Percentiles rank a stretch among this genome's conserved stretches.
phyloP scores from a whole-genome alignment of 768 basidiomycete species.

The Arthromyces matolae region DNA sequence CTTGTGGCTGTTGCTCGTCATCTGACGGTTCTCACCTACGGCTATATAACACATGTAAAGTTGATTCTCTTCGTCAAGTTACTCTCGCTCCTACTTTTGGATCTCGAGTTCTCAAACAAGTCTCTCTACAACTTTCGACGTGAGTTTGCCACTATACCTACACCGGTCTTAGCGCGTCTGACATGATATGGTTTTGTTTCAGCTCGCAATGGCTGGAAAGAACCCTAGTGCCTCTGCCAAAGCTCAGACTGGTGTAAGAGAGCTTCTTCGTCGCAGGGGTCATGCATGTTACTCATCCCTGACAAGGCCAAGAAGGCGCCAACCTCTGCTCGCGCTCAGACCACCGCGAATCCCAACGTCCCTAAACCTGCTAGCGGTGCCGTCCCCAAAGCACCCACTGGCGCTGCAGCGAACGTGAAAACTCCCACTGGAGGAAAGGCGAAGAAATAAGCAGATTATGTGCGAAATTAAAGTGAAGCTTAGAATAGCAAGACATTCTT shows the following conservation, averaged over 20 bases:
- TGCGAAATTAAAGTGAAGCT: too few species aligned
- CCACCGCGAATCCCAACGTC: not conserved
- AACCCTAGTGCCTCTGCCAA: slow-evolving; percentile 5
- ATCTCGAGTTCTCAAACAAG: not conserved
- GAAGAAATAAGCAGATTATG: slow-evolving; percentile 5
- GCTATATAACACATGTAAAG: slow-evolving; percentile 4
- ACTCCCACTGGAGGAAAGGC: slow-evolving; percentile 8
- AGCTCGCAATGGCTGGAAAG: slow-evolving; percentile 10
- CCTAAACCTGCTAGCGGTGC: slow-evolving; percentile 6
- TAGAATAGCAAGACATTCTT: too few species aligned
- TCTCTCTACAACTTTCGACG: not conserved
- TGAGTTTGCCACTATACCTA: not conserved
- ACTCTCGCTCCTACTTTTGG: not conserved
- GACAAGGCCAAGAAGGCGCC: slow-evolving; percentile 8
- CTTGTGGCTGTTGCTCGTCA: not conserved
- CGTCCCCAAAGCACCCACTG: slow-evolving; percentile 6
- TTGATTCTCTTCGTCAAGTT: not conserved
- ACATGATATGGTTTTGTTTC: not conserved
- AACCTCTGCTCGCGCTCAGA: slow-evolving; percentile 6
- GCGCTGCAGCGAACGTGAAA: slow-evolving; percentile 6
- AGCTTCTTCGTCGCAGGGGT: not conserved
- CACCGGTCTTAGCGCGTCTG: not conserved
- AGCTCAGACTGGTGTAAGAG: slow-evolving; percentile 6
- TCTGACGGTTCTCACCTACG: not conserved
- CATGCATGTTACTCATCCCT: not conserved